phyloP scores from a whole-genome alignment of 768 basidiomycete genomes.

The Roridomyces roridus region DNA sequence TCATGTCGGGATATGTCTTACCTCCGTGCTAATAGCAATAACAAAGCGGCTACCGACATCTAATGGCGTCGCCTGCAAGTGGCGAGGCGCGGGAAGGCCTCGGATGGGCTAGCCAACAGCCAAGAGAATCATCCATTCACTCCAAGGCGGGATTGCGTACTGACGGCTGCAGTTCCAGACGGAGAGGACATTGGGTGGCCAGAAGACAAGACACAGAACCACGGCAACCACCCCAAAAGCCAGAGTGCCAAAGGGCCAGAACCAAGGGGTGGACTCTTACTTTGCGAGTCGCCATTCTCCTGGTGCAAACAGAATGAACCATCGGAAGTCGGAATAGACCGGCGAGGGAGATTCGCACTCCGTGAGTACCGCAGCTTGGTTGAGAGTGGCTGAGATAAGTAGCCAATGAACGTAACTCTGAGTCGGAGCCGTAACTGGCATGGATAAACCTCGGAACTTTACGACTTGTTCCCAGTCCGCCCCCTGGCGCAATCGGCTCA shows the following conservation, averaged over 20 bases:
- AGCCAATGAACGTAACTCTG: no score
- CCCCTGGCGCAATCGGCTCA: no score
- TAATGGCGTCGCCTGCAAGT: conserved; percentile 7
- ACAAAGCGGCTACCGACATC: conserved; percentile 1
- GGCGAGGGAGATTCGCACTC: no score
- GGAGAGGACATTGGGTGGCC: no score
- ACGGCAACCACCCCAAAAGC: no score
- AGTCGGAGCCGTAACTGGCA: background rate
- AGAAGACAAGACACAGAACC: no score
- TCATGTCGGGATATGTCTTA: conserved; percentile 10
- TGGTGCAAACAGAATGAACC: background rate
- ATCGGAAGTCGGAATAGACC: no score
- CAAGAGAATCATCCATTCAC: background rate
- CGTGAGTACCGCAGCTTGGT: no score
- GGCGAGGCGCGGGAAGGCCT: background rate
- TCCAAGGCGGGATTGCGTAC: background rate
- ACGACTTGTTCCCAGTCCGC: no score
- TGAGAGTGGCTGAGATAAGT: no score
- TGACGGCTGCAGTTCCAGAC: background rate
- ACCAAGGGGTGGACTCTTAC: background rate
- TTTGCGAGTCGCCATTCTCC: background rate
- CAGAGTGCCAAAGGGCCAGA: background rate
- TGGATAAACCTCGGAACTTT: no score
- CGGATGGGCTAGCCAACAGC: background rate
- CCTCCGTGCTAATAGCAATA: conserved; percentile 1